Evolutionary conservation across 495 filamentous ascomycete species (phyloP).

Genomic region (Cercophora samala): DNA sequence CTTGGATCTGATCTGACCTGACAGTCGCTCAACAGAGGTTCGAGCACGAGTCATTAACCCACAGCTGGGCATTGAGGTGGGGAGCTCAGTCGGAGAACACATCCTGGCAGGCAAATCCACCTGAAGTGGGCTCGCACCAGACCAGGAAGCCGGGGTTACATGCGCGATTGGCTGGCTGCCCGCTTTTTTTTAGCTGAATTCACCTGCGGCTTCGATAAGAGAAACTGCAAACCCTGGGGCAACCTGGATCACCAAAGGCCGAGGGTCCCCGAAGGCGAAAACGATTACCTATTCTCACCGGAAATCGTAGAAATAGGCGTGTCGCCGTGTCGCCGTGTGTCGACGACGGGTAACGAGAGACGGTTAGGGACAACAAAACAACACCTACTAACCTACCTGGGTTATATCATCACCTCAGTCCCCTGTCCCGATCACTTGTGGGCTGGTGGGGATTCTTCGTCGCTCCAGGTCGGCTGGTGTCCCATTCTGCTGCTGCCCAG

Average conservation of each 20-base stretch:
- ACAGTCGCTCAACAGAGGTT: not conserved
- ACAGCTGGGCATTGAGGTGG: not conserved
- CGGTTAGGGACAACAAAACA: not conserved
- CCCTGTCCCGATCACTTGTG: not conserved
- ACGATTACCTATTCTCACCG: conserved; percentile 1
- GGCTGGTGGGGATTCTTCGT: not conserved
- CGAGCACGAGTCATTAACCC: conserved; percentile 1
- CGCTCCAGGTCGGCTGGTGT: not conserved
- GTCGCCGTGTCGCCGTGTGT: not conserved
- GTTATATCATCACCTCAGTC: not conserved
- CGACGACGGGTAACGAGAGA: not conserved
- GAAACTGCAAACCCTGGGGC: not conserved
- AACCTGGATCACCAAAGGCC: not conserved
- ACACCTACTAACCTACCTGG: not conserved
- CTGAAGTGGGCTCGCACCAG: not conserved
- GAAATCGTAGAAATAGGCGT: not conserved
- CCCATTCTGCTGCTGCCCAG: not conserved
- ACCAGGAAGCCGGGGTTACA: not conserved
- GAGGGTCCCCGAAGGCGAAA: conserved; percentile 3
- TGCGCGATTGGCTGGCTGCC: not conserved
- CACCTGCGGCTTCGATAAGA: not conserved
- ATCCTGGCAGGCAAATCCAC: conserved; percentile 4
- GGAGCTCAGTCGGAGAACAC: not conserved
- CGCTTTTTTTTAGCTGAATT: conserved; percentile 3
- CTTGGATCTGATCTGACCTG: not conserved